Conservation (phyloP, 257 asterid genomes). For the Phtheirospermum japonicum region DNA sequence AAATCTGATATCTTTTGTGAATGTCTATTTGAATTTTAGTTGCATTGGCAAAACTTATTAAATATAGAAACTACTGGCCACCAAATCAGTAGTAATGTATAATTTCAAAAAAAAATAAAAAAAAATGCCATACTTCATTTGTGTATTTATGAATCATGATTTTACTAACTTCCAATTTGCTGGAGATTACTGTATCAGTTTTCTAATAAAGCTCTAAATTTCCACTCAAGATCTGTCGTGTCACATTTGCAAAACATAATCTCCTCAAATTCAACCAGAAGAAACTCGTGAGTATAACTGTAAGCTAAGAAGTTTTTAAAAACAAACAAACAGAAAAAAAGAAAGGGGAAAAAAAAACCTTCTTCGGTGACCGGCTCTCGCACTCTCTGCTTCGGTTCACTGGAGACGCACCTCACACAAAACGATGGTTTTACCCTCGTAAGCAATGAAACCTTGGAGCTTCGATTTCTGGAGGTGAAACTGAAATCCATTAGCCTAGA, state of each 20-base stretch:
- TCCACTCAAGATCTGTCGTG: background rate
- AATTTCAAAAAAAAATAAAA: no score
- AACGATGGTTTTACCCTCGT: constrained; percentile 42
- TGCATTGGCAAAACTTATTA: no score
- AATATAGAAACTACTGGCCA: no score
- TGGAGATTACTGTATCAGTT: no score
- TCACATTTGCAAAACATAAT: constrained; percentile 11
- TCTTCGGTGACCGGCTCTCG: constrained; percentile 41
- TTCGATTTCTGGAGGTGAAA: constrained; percentile 30
- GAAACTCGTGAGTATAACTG: background rate
- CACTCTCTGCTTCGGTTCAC: constrained; percentile 43
- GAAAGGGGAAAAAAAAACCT: constrained; percentile 28
- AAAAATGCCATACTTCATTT: no score
- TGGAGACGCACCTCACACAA: constrained; percentile 45
- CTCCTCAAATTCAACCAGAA: constrained; percentile 15
- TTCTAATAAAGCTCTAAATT: no score
- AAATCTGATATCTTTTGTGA: no score
- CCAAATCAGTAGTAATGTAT: no score
- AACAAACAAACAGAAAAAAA: no score
- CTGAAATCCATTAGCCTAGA: constrained; percentile 43
- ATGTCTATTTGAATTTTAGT: no score
- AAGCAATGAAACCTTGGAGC: constrained; percentile 37
- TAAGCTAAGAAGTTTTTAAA: background rate
- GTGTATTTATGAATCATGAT: no score
- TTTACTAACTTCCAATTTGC: no score